Conservation (phyloP, 352 stramenopile genomes). For the Phytophthora litchii region DNA sequence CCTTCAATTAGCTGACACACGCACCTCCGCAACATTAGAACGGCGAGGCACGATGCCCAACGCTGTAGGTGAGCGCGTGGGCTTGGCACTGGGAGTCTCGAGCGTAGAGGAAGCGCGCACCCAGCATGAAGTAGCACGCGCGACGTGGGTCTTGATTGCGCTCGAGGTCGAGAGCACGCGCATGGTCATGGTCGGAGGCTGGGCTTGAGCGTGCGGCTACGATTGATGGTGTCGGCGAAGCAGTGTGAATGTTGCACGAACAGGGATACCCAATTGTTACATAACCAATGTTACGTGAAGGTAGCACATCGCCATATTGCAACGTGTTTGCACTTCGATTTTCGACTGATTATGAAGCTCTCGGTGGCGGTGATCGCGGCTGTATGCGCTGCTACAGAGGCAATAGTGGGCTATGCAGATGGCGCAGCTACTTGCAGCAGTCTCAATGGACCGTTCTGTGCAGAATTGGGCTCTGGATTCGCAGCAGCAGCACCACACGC, state of each 20-base stretch:
- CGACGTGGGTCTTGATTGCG: conserved; percentile 33
- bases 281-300: conserved; percentile 12
- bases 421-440: conserved; percentile 52
- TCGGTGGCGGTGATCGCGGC: conserved; percentile 4
- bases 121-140: conserved; percentile 46
- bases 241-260: conserved; percentile 19
- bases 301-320: conserved; percentile 13
- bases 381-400: conserved; percentile 10
- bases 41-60: conserved; percentile 69
- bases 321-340: conserved; percentile 19
- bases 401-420: neutral
- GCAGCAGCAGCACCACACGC: conserved; percentile 45
- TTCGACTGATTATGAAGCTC: conserved; percentile 23
- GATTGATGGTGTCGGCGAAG: conserved; percentile 32
- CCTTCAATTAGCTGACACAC: conserved; percentile 5
- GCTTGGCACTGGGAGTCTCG: conserved; percentile 18
- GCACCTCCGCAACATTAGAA: conserved; percentile 57
- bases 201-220: conserved; percentile 24
- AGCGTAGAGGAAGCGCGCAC: conserved; percentile 54
- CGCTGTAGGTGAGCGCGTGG: conserved; percentile 63
- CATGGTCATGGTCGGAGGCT: conserved; percentile 39
- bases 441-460: conserved; percentile 73
- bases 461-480: conserved; percentile 32
- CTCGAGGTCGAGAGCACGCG: conserved; percentile 46
- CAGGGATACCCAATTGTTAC: neutral